A percentile compares a stretch with the other conserved stretches of the same genome.
Evolutionary conservation across 2,329 filamentous ascomycete species (phyloP).

Genomic region (Sporothrix humicola): DNA sequence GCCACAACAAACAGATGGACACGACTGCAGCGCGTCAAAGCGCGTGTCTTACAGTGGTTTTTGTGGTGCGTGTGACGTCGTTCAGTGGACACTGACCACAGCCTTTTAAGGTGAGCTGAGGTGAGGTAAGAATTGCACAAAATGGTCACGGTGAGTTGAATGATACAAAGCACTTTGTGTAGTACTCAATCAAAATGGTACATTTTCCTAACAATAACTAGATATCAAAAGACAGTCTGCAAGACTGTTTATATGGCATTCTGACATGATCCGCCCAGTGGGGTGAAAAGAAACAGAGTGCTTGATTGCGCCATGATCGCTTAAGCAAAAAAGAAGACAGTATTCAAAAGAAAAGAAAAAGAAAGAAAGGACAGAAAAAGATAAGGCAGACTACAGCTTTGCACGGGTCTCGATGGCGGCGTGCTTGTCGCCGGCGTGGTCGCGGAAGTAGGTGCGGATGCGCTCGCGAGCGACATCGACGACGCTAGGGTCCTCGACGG

Average conservation of each 20-base stretch:
- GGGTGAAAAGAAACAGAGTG: neutral
- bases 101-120: neutral
- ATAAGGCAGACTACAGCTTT: conserved; percentile 55
- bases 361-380: neutral
- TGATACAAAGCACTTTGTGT: neutral
- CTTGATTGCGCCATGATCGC: conserved; percentile 17
- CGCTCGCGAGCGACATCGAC: conserved; percentile 74
- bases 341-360: neutral
- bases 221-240: neutral
- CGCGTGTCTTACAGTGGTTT: too few species aligned
- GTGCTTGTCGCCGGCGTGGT: conserved; percentile 50
- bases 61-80: too few species aligned
- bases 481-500: conserved; percentile 79
- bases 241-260: neutral
- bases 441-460: conserved; percentile 76
- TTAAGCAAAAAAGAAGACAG: neutral
- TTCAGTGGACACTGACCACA: too few species aligned
- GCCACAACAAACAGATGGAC: too few species aligned
- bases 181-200: neutral
- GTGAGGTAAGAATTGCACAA: neutral
- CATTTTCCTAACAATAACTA: neutral
- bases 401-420: conserved; percentile 54
- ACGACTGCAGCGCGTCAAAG: too few species aligned
- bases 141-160: neutral
- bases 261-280: neutral